Evolutionary conservation across 2,329 filamentous ascomycete species (phyloP), one percentile per base, ranked within the genome.

Genomic region (Pseudogymnoascus sp.): DNA sequence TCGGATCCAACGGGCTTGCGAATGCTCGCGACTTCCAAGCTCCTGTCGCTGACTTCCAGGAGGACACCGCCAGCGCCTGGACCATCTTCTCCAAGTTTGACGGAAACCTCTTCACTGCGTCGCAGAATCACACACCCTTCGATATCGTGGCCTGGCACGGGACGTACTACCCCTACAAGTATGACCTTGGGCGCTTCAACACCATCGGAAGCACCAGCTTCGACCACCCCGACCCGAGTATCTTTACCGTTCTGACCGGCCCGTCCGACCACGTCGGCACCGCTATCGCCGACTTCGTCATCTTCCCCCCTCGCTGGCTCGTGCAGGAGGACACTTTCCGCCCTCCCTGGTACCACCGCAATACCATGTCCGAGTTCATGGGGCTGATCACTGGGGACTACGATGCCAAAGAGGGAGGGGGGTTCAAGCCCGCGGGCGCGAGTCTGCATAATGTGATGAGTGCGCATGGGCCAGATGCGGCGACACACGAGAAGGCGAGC

Each of bases 121-220:
- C 73, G 43, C 89, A 92, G 75, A 73, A 79, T 10, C 89, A 92
- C 72, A 88, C 86, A 0, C 89, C 89, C 0, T 93, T 91, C 70
- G 89, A 93, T 69, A 84, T 93, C 0, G 89, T 91, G 2, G 88
- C 86, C 2, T 93, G 89, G 89, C 89, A 93, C 71, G 89, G 89
- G 50, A 89, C 85, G 66, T 92, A 91, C 75, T 88, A 89, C 65
- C 89, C 89, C 0, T 91, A 86, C 81, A 93, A 93, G 76, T 93
- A 93, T 77, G 89, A 92, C 70, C 81, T 93, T 0, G 88, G 87
- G 26, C 84, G 88, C 33, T 93, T 91, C 80, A 89, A 88, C 76
- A 85, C 84, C 46, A 86, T 93, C 50, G 89, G 89, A 19, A 85
- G 81, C 62, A 85, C 90, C 67, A 88, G 85, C 6, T 90, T 84